phyloP scores from a whole-genome alignment of 345 rosid species.

The Eucalyptus viminalis region DNA sequence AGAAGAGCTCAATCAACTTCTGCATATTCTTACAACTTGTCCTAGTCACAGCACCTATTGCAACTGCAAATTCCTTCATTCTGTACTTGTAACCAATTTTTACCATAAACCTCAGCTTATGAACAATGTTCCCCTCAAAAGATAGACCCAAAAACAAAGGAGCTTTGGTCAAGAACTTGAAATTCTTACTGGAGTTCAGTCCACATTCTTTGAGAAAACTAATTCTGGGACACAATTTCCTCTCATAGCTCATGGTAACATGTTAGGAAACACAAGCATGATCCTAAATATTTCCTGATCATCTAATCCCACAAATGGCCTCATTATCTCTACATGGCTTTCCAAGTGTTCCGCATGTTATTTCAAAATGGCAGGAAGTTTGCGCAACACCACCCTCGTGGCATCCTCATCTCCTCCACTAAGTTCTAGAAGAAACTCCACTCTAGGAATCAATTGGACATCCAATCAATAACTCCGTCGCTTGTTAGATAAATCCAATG shows the following conservation, averaged over 20 bases:
- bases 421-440: too few species aligned
- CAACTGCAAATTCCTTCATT: slow-evolving; percentile 51
- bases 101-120: too few species aligned
- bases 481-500: neutral
- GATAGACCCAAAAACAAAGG: too few species aligned
- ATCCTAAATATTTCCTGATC: slow-evolving; percentile 52
- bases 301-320: slow-evolving; percentile 50
- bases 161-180: too few species aligned
- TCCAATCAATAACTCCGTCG: too few species aligned
- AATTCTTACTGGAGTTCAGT: slow-evolving; percentile 34
- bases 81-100: slow-evolving; percentile 1
- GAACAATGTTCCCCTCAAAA: too few species aligned
- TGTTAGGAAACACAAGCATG: slow-evolving; percentile 47
- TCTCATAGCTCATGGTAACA: slow-evolving; percentile 52
- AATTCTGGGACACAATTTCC: slow-evolving; percentile 21
- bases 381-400: neutral
- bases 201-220: slow-evolving; percentile 45
- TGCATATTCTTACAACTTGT: slow-evolving; percentile 52
- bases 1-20: slow-evolving; percentile 52
- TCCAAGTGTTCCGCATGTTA: slow-evolving; percentile 41
- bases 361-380: slow-evolving; percentile 56
- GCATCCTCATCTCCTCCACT: too few species aligned
- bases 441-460: too few species aligned
- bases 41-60: slow-evolving; percentile 68
- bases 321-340: slow-evolving; percentile 46